These are phyloP conservation scores for Digitaria exilis DNA, from an alignment of 202 grass and related monocot species.

Conservation along the genomic window DNA sequence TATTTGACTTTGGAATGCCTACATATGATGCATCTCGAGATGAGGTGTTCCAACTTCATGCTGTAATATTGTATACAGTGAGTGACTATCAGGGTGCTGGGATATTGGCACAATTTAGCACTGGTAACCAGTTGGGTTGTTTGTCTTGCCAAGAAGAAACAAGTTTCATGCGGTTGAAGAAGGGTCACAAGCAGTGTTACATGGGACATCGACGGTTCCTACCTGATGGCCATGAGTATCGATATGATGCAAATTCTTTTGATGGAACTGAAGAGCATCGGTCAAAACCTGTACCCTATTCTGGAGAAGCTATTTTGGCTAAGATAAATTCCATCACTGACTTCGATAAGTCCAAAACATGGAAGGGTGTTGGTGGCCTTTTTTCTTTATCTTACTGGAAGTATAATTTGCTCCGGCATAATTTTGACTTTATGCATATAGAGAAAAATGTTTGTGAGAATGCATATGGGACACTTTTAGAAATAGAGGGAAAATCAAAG, in stretches of 20 bases:
- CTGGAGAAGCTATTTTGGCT: background rate
- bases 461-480: slow-evolving; percentile 11
- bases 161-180: slow-evolving; percentile 1
- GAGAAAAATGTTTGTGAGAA: slow-evolving; percentile 44
- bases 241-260: slow-evolving; percentile 18
- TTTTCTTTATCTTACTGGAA: slow-evolving; percentile 39
- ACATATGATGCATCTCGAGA: slow-evolving; percentile 45
- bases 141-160: slow-evolving; percentile 27
- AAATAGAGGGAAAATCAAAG: slow-evolving; percentile 31
- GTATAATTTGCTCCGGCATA: slow-evolving; percentile 11
- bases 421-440: slow-evolving; percentile 39
- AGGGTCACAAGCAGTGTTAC: slow-evolving; percentile 38
- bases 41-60: slow-evolving; percentile 34
- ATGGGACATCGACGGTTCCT: slow-evolving; percentile 4
- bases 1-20: slow-evolving; percentile 29
- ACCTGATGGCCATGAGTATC: background rate
- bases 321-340: background rate
- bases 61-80: slow-evolving; percentile 1
- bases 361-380: slow-evolving; percentile 3
- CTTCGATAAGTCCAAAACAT: slow-evolving; percentile 26
- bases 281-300: background rate
- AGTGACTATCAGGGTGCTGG: slow-evolving; percentile 36
- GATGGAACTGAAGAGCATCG: slow-evolving; percentile 29
- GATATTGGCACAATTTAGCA: background rate
- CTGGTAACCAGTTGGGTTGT: background rate